These are phyloP conservation scores for Thoreauomyces humboldtii DNA, from an alignment of 192 early-diverging fungal species.

Conservation along the genomic window DNA sequence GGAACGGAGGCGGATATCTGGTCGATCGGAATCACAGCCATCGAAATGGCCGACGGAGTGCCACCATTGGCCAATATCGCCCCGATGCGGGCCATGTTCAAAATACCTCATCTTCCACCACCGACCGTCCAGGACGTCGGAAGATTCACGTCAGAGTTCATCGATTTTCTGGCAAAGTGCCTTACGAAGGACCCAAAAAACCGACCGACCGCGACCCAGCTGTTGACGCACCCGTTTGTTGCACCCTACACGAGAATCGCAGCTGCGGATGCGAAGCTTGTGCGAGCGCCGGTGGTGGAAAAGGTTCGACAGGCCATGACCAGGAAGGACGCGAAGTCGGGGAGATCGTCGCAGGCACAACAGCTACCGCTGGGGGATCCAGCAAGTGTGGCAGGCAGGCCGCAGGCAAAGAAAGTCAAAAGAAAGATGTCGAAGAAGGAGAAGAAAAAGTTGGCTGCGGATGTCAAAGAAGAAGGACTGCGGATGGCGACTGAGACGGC, in stretches of 20 bases:
- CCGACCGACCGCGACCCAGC: slow-evolving; percentile 12
- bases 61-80: slow-evolving; percentile 45
- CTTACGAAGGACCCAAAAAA: slow-evolving; percentile 28
- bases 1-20: slow-evolving; percentile 55
- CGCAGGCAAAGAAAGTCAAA: background rate
- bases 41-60: slow-evolving; percentile 58
- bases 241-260: slow-evolving; percentile 1
- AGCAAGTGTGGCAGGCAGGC: background rate
- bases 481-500: background rate
- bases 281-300: slow-evolving; percentile 18
- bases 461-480: background rate
- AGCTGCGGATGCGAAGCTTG: slow-evolving; percentile 9
- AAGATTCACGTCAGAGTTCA: slow-evolving; percentile 17
- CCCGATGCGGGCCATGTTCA: slow-evolving; percentile 49
- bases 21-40: slow-evolving; percentile 61
- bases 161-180: slow-evolving; percentile 38
- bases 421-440: slow-evolving; percentile 16
- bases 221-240: slow-evolving; percentile 40
- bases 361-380: background rate
- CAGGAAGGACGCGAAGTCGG: background rate
- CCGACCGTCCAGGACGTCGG: slow-evolving; percentile 32
- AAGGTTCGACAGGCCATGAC: slow-evolving; percentile 27
- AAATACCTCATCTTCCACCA: slow-evolving; percentile 42
- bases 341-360: background rate
- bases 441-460: slow-evolving; percentile 4